Evolutionary conservation across 331 rosid species (phyloP).

Genomic region (Acacia pycnantha): DNA sequence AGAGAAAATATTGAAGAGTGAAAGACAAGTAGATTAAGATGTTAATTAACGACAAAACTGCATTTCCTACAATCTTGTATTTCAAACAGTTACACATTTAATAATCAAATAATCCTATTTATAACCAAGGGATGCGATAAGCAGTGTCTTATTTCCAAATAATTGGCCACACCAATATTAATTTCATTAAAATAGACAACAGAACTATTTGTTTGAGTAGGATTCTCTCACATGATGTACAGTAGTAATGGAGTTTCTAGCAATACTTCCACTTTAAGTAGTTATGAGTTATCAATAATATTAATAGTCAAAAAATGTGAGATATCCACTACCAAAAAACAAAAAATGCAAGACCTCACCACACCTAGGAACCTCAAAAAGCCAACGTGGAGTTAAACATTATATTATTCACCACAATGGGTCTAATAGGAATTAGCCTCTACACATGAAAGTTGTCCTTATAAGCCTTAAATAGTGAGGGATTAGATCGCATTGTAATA

Average conservation of each 20-base stretch:
- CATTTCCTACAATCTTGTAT: slow-evolving; percentile 28
- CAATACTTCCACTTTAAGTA: slow-evolving; percentile 5
- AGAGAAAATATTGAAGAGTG: background rate
- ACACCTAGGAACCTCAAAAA: slow-evolving; percentile 10
- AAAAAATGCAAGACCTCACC: background rate
- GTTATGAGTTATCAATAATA: background rate
- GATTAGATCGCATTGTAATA: background rate
- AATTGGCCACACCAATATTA: slow-evolving; percentile 20
- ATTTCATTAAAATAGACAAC: slow-evolving; percentile 10
- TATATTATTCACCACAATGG: background rate
- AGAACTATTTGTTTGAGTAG: slow-evolving; percentile 5
- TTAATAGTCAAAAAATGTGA: background rate
- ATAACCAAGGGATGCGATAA: background rate
- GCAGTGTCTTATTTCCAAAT: slow-evolving; percentile 1
- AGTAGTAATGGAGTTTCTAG: slow-evolving; percentile 1
- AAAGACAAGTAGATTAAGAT: background rate
- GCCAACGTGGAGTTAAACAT: slow-evolving; percentile 15
- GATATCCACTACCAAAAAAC: too few relatives aligned
- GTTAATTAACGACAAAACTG: background rate
- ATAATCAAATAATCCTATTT: background rate
- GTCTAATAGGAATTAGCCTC: slow-evolving; percentile 15
- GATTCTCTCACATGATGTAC: slow-evolving; percentile 19
- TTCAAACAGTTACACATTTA: background rate
- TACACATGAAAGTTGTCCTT: background rate
- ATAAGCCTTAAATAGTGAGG: background rate